Percentiles rank a stretch among this genome's conserved stretches.
phyloP scores from a whole-genome alignment of 2,329 filamentous ascomycete species.

The Colletotrichum tropicicola region DNA sequence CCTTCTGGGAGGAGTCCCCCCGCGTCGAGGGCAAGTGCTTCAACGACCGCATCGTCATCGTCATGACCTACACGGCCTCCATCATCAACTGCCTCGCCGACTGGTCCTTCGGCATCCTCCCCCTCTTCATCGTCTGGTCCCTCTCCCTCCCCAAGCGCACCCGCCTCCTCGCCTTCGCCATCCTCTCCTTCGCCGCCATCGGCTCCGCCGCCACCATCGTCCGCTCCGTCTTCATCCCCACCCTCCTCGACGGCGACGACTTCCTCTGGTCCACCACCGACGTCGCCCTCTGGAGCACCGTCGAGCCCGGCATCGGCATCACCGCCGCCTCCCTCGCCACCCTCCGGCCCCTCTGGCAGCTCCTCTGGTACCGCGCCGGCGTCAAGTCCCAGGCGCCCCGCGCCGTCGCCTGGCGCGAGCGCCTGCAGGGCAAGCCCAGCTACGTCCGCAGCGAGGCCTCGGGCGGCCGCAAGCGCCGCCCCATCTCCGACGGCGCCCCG shows the following conservation, averaged over 20 bases:
- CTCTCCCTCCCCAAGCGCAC: slow-evolving; percentile 48
- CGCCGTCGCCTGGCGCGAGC: slow-evolving; percentile 13
- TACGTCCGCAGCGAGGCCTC: slow-evolving; percentile 16
- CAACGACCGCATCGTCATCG: slow-evolving; percentile 35
- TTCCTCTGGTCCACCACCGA: slow-evolving; percentile 54
- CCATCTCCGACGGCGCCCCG: neutral
- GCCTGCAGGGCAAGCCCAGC: slow-evolving; percentile 15
- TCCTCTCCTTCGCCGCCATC: slow-evolving; percentile 45
- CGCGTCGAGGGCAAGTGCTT: slow-evolving; percentile 42
- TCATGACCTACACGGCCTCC: slow-evolving; percentile 46
- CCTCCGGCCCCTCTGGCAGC: slow-evolving; percentile 43
- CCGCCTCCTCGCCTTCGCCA: slow-evolving; percentile 45
- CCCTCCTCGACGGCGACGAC: slow-evolving; percentile 46
- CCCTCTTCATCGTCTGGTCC: slow-evolving; percentile 50
- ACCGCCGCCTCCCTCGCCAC: slow-evolving; percentile 49
- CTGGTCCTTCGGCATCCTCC: slow-evolving; percentile 50
- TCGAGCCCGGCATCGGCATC: slow-evolving; percentile 53
- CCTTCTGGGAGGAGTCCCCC: slow-evolving; percentile 47
- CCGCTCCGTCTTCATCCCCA: slow-evolving; percentile 50
- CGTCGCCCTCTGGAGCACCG: slow-evolving; percentile 55
- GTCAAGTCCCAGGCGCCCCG: slow-evolving; percentile 9
- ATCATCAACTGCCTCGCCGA: slow-evolving; percentile 48
- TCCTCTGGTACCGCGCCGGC: slow-evolving; percentile 17
- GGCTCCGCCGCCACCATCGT: slow-evolving; percentile 49
- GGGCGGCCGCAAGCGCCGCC: neutral